Evolutionary conservation across 73 alveolate genomes (phyloP).

Genomic region (Paramecium biaurelia): DNA sequence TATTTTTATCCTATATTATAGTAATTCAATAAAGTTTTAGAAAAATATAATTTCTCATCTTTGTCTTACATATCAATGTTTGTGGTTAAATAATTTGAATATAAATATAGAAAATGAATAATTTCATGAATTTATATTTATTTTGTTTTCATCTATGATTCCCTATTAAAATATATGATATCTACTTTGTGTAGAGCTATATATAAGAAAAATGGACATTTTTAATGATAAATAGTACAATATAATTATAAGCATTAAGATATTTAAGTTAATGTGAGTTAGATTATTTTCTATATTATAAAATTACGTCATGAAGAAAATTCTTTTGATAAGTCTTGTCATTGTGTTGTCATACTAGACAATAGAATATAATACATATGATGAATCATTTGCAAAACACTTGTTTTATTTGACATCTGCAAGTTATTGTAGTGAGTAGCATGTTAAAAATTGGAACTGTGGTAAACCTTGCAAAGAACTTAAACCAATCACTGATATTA

Average conservation of each 20-base stretch:
- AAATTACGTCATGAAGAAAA: conserved; percentile 26
- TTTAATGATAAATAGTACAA: too few relatives aligned
- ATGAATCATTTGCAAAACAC: conserved; percentile 12
- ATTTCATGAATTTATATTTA: too few relatives aligned
- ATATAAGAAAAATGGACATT: background rate
- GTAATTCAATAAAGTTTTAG: background rate
- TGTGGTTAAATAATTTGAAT: background rate
- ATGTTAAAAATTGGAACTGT: conserved; percentile 38
- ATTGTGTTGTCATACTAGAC: background rate
- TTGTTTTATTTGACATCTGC: conserved; percentile 29
- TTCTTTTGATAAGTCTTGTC: background rate
- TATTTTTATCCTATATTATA: too few relatives aligned
- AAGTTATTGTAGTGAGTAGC: conserved; percentile 19
- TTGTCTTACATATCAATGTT: background rate
- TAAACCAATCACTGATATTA: conserved; percentile 17
- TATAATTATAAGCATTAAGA: background rate
- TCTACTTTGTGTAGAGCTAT: background rate
- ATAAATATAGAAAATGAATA: too few relatives aligned
- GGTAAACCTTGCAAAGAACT: conserved; percentile 58
- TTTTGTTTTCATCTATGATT: background rate
- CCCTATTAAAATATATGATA: too few relatives aligned
- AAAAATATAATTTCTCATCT: background rate
- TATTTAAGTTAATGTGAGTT: background rate
- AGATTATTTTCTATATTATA: background rate
- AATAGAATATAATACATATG: background rate